Evolutionary conservation across 2,329 filamentous ascomycete species (phyloP), one percentile per base, ranked within the genome.

Genomic region (Diaporthe batatas): DNA sequence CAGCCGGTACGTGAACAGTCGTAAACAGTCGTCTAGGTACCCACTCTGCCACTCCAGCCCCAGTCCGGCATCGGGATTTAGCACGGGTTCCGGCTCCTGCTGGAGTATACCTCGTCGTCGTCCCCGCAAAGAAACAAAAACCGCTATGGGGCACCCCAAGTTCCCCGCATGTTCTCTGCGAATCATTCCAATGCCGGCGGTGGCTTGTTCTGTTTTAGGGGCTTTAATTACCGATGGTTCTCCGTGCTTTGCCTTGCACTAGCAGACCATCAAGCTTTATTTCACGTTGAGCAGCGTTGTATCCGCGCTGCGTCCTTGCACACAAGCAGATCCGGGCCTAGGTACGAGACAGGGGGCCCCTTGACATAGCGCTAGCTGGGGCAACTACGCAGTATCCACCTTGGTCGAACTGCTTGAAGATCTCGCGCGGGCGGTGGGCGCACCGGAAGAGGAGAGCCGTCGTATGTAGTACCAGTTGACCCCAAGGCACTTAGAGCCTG

Each of bases 101-200:
- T 32, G 16, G 34, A 34, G 44, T 23, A 42, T 39, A 12, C 2
- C 39, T 65, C 10, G 29, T 36, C 25, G 21, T 25, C 47, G 53
- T 65, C 62, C 62, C 62, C 62, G 62, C 62, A 53, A 18, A 39
- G 51, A 34, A 39, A 18, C 32, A 25, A 14, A 16, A 53, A 29
- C 3, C 18, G 32, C 2, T 12, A 25, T 67, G 47, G 11, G 2
- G 36, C 18, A 53, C 62, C 62, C 62, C 62, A 53, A 44, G 29
- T 53, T 67, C 62, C 62, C 62, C 62, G 62, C 62, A 53, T 67
- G 62, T 67, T 67, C 62, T 53, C 21, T 39, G 34, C 62, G 62
- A 67, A 67, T 67, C 62, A 53, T 25, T 67, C 29, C 32, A 67
- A 25, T 67, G 62, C 62, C 44, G 62, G 62, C 62, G 62, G 62